Percentiles rank a stretch among this genome's conserved stretches.
Conservation (phyloP, 768 basidiomycete species). For the Russula ochroleuca region DNA sequence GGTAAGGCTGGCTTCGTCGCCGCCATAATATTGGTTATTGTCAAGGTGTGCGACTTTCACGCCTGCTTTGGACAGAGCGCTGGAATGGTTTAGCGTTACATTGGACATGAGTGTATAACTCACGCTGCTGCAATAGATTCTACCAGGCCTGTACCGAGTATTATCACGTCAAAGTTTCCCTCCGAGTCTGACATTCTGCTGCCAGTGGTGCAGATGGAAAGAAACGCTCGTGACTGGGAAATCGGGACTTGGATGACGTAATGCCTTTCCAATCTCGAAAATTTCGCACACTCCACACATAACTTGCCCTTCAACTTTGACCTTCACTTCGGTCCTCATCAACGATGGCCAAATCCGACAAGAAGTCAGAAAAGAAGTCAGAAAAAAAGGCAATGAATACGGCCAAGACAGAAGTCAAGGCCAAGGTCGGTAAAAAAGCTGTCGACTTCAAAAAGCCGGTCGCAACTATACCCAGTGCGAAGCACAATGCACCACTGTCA, state of each 20-base stretch:
- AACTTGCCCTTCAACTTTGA: slow-evolving; percentile 11
- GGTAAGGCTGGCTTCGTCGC: slow-evolving; percentile 72
- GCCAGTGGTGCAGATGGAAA: not conserved
- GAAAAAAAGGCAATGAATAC: slow-evolving; percentile 34
- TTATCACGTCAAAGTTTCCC: slow-evolving; percentile 57
- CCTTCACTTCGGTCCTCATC: slow-evolving; percentile 9
- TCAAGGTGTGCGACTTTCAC: slow-evolving; percentile 88
- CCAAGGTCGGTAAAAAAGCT: slow-evolving; percentile 36
- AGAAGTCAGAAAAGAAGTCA: slow-evolving; percentile 39
- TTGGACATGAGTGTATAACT: slow-evolving; percentile 35
- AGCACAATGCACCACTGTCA: slow-evolving; percentile 34
- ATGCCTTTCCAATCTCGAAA: slow-evolving; percentile 4
- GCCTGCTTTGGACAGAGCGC: slow-evolving; percentile 85
- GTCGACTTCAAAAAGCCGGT: slow-evolving; percentile 32
- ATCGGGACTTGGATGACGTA: slow-evolving; percentile 16
- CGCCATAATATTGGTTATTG: slow-evolving; percentile 79
- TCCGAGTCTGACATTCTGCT: slow-evolving; percentile 19
- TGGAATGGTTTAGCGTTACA: slow-evolving; percentile 35
- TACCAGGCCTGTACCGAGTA: slow-evolving; percentile 75
- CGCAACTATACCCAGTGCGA: slow-evolving; percentile 22
- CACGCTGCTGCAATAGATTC: slow-evolving; percentile 89
- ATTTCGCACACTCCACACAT: slow-evolving; percentile 25
- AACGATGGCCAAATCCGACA: slow-evolving; percentile 42
- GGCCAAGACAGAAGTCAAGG: slow-evolving; percentile 34
- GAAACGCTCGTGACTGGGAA: too few relatives aligned